Percentiles rank a stretch among this genome's conserved stretches.
These are phyloP conservation scores for Termitomyces titanicus DNA, from an alignment of 768 basidiomycete genomes.

Conservation along the genomic window DNA sequence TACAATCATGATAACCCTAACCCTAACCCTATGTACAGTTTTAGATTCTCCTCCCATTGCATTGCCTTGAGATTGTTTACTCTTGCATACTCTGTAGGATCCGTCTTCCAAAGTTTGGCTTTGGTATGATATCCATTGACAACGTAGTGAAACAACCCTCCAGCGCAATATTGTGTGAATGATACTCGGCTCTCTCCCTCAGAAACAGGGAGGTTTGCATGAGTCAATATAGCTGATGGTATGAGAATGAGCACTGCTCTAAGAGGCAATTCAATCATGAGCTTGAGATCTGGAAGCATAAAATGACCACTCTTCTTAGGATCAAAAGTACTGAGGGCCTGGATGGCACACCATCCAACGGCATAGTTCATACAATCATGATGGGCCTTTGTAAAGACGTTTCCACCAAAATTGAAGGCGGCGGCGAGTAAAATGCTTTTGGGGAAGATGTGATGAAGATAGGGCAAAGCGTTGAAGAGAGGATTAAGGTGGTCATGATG, in stretches of 20 bases:
- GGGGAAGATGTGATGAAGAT: too few species aligned
- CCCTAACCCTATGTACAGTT: too few species aligned
- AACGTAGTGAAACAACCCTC: constrained; percentile 1
- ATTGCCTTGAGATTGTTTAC: too few species aligned
- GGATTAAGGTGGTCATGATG: neutral
- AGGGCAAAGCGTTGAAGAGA: neutral
- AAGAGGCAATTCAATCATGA: constrained; percentile 3
- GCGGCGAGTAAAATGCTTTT: neutral
- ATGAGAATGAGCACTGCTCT: constrained; percentile 1
- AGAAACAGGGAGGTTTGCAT: neutral
- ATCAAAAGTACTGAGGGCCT: neutral
- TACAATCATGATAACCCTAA: too few species aligned
- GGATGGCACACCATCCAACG: neutral
- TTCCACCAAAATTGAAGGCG: neutral
- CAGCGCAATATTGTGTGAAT: constrained; percentile 2
- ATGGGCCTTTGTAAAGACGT: neutral
- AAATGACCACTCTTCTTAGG: neutral
- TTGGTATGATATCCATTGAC: constrained; percentile 1
- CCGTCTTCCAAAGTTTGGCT: too few species aligned
- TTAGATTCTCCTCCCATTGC: too few species aligned
- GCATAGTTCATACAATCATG: neutral
- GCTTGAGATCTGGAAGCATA: neutral
- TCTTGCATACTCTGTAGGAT: too few species aligned
- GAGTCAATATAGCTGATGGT: constrained; percentile 2
- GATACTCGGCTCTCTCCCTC: neutral